Evolutionary conservation across 148 eudicot genomes (phyloP), one percentile per base, ranked within the genome.

Genomic region (Polygonum aviculare): DNA sequence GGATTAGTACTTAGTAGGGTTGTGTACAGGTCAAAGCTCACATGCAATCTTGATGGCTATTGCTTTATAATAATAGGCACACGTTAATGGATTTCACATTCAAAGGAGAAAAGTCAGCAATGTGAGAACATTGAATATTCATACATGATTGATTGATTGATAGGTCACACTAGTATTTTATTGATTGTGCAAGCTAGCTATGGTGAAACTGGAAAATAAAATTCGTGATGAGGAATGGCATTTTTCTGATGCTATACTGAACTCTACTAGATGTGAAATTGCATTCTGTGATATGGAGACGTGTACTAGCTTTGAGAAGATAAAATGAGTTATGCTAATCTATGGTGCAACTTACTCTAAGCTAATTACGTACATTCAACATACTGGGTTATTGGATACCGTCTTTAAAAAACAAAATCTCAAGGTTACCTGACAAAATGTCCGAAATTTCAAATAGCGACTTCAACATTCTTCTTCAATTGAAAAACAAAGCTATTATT

Each of bases 61-160:
- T 16, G 62, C 41, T 39, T 26, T 26, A 54, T 54, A 54, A 54
- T 15, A 19, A 36, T 54, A 50, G 11, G 31, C 21, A 15, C 18
- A 11, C n/a, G 3, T 74, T 18, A 54, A 22, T 44, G 41, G 41
- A 74, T 4, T 36, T 54, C 26, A 40, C 15, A 52, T 77, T 67
- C 71, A 49, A 51, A 44, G 33, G n/a, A 38, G 65, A 67, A 76
- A 62, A 52, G 83, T 77, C 74, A 33, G 49, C 15, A 57, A 50
- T 62, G 39, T 3, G 50, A 41, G 71, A 31, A 41, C 71, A 52
- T 59, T 50, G 18, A 69, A 44, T 41, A 72, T 22, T 57, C 72
- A 15, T 67, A 36, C 38, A 67, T 67, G 7, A 44, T 44, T 44
- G 72, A 35, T 35, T 2, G 71, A 26, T 26, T 26, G 31, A 26